Percentiles rank a stretch among this genome's conserved stretches.
Evolutionary conservation across 1,139 yeast species (phyloP).

Genomic region (Diutina siamensis): DNA sequence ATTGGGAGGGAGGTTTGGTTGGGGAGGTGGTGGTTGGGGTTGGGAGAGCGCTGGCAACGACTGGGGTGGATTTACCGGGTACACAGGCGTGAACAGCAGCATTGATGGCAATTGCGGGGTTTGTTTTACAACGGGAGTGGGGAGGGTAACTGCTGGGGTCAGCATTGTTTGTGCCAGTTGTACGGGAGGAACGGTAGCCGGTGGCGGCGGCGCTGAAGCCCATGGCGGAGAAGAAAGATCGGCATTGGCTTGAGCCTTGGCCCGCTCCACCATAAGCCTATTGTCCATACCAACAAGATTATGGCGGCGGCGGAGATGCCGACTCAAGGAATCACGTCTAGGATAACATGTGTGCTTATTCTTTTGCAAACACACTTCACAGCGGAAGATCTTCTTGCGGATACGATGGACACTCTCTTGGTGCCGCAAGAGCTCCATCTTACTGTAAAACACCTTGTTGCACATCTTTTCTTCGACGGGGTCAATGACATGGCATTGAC

Average conservation of each 20-base stretch:
- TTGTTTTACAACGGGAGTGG: no score
- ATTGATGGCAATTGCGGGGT: background rate
- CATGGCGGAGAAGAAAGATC: background rate
- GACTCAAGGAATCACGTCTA: slow-evolving; percentile 34
- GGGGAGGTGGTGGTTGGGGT: background rate
- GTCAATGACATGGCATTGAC: slow-evolving; percentile 31
- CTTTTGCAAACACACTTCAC: slow-evolving; percentile 28
- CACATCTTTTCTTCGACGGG: slow-evolving; percentile 24
- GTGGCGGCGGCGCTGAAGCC: background rate
- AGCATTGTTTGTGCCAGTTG: background rate
- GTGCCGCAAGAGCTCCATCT: slow-evolving; percentile 33
- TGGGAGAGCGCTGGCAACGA: background rate
- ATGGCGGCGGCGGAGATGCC: slow-evolving; percentile 36
- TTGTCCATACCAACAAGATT: slow-evolving; percentile 37
- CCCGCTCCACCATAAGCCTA: slow-evolving; percentile 35
- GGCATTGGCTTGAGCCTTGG: slow-evolving; percentile 18
- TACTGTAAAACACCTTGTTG: slow-evolving; percentile 33
- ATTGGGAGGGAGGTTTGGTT: background rate
- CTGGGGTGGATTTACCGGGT: background rate
- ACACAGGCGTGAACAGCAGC: no score
- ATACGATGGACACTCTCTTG: slow-evolving; percentile 41
- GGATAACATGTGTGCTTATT: slow-evolving; percentile 35
- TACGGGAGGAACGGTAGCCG: background rate
- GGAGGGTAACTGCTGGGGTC: background rate
- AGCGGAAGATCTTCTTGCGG: slow-evolving; percentile 31